Base-by-base conservation (phyloP, 257 asterid genomes). In the Penstemon newberryi region DNA sequence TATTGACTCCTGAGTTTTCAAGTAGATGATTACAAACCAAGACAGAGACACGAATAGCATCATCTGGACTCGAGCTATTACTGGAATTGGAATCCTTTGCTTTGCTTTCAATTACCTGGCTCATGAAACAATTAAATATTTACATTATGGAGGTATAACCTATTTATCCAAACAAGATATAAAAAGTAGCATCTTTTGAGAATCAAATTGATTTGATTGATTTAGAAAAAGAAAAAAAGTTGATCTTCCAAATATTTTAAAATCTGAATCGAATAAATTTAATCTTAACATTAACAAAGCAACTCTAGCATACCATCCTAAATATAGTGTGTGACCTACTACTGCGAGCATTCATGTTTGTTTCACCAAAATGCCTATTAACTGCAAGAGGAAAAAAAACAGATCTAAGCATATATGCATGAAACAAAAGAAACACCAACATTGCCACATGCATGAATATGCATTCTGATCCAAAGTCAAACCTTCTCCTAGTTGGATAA, bases 291-390 rank as follows among this genome's bases (percentile, higher is more conserved):
- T 60, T 13, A 36, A 60, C 51, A 56, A 12, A 71, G 70, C 52
- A 63, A 72, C 69, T 54, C 59, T 60, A 63, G 41, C 74, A 60
- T 85, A 94, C 99, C 99, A 94, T 94, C 82, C 99, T 83, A 82
- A 94, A 94, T 62, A 94, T 86, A 61, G 98, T 87, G 82, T 94
- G 99, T 45, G 98, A 94, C 82, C 99, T 80, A 70, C 97, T 89
- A 80, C 99, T 94, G 64, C 95, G 89, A 60, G 89, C 95, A 81
- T 94, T 94, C 99, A 94, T 91, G 84, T 89, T 94, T 39, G 99
- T 94, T 60, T 91, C 96, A 65, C 99, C 99, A 77, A 94, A 94
- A 75, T 94, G 99, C 83, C 98, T 86, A 78, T 89, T 89, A 61
- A 80, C 99, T 91, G 96, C 86, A 60, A 65, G 55, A 71, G 33